Percentiles rank a stretch among this genome's conserved stretches.
Evolutionary conservation across 2,329 filamentous ascomycete genomes (phyloP).

Genomic region (Hypoxylon sp.): DNA sequence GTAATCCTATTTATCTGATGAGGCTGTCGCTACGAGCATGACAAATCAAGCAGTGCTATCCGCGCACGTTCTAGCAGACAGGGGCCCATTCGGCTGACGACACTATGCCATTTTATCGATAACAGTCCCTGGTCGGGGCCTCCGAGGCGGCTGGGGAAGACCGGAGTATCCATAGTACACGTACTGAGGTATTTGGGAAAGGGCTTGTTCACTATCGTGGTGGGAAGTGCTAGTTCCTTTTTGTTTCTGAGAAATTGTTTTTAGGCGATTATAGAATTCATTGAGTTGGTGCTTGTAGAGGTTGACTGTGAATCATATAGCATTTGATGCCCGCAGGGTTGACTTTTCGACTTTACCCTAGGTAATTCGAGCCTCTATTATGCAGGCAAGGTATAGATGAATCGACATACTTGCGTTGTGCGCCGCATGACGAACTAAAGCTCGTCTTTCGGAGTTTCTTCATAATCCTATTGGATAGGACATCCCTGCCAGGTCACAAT

Average conservation of each 20-base stretch:
- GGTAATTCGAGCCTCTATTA: neutral
- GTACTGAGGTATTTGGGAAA: slow-evolving; percentile 27
- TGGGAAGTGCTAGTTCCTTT: slow-evolving; percentile 24
- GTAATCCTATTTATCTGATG: slow-evolving; percentile 59
- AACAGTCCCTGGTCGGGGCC: slow-evolving; percentile 8
- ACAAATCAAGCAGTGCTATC: slow-evolving; percentile 39
- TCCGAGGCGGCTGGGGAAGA: slow-evolving; percentile 11
- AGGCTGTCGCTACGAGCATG: slow-evolving; percentile 41
- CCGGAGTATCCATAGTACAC: slow-evolving; percentile 17
- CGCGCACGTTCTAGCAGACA: slow-evolving; percentile 43
- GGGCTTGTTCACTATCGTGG: slow-evolving; percentile 29
- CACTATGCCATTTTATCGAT: slow-evolving; percentile 22
- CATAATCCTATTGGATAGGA: neutral
- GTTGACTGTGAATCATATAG: slow-evolving; percentile 27
- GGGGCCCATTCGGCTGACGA: slow-evolving; percentile 30
- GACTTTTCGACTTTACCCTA: slow-evolving; percentile 1
- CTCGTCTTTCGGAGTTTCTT: neutral
- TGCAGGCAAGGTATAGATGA: neutral
- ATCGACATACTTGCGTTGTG: neutral
- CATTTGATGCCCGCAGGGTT: neutral
- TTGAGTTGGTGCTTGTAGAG: slow-evolving; percentile 32
- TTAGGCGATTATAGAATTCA: slow-evolving; percentile 41
- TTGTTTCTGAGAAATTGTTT: slow-evolving; percentile 32
- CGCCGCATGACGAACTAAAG: neutral
- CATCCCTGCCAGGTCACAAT: neutral